phyloP scores from a whole-genome alignment of 345 rosid genomes.

The Fremontodendron californicum region DNA sequence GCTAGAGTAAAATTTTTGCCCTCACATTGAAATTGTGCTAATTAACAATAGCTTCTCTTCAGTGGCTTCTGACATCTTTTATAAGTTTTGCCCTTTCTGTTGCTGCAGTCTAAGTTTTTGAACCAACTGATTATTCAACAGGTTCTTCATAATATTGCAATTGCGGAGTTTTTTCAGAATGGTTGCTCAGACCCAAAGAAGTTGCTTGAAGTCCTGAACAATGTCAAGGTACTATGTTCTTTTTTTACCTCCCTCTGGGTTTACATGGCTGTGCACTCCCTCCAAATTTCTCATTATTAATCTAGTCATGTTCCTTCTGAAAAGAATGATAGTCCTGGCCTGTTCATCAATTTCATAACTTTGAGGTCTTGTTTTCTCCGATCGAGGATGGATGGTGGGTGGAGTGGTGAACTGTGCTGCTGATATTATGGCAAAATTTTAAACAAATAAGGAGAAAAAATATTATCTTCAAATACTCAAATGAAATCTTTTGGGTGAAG shows the following conservation, averaged over 20 bases:
- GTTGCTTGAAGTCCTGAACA: constrained; percentile 64
- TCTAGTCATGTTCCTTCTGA: background rate
- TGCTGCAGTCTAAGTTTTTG: constrained; percentile 9
- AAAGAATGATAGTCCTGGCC: background rate
- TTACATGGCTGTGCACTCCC: background rate
- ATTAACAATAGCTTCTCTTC: background rate
- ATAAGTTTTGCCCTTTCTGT: background rate
- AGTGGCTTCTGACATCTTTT: background rate
- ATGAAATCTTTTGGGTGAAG: background rate
- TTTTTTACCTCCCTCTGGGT: background rate
- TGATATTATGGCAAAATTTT: background rate
- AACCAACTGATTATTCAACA: constrained; percentile 27
- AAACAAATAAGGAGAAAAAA: background rate
- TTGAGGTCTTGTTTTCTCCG: background rate
- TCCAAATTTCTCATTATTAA: background rate
- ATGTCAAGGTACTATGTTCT: constrained; percentile 54
- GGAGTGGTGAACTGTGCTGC: background rate
- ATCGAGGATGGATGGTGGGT: background rate
- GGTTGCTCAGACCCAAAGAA: constrained; percentile 73
- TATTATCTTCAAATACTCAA: background rate
- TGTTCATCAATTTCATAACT: constrained; percentile 1
- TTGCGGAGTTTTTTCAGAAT: constrained; percentile 65
- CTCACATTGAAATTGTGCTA: background rate
- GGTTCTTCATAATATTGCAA: constrained; percentile 91
- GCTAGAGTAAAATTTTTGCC: background rate